Conservation (phyloP, 208 protist genomes). For the Crithidia bombi region DNA sequence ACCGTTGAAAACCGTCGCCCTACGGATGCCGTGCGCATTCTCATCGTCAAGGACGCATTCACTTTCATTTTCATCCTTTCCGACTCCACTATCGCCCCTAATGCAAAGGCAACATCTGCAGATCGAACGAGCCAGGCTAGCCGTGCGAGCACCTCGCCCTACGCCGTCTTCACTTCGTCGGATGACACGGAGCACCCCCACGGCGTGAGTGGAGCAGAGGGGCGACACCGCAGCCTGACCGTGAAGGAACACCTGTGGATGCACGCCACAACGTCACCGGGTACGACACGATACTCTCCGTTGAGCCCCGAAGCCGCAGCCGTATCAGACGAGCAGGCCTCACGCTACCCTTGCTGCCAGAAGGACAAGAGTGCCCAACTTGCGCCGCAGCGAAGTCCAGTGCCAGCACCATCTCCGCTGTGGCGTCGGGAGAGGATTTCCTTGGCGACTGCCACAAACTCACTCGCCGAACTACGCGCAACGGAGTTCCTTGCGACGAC, state of each 20-base stretch:
- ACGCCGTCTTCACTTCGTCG: conserved; percentile 2
- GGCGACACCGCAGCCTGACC: background rate
- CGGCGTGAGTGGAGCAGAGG: background rate
- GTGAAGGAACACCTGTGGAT: background rate
- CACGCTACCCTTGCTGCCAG: background rate
- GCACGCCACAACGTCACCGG: background rate
- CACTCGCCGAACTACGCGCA: background rate
- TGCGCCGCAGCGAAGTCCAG: too few species aligned
- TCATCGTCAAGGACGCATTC: conserved; percentile 13
- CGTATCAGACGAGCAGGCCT: background rate
- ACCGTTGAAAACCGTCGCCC: background rate
- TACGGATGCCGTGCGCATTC: background rate
- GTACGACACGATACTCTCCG: background rate
- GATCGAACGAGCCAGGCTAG: too few species aligned
- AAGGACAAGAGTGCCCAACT: too few species aligned
- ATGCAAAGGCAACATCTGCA: background rate
- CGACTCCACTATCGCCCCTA: background rate
- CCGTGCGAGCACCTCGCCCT: background rate
- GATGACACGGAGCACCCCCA: background rate
- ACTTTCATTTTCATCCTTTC: conserved; percentile 23
- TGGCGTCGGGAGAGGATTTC: background rate
- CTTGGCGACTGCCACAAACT: background rate
- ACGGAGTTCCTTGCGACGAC: background rate
- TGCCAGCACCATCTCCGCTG: background rate
- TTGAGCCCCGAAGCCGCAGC: background rate